Conservation (phyloP, 306 rosid genomes). For the Dalbergia oliveri region DNA sequence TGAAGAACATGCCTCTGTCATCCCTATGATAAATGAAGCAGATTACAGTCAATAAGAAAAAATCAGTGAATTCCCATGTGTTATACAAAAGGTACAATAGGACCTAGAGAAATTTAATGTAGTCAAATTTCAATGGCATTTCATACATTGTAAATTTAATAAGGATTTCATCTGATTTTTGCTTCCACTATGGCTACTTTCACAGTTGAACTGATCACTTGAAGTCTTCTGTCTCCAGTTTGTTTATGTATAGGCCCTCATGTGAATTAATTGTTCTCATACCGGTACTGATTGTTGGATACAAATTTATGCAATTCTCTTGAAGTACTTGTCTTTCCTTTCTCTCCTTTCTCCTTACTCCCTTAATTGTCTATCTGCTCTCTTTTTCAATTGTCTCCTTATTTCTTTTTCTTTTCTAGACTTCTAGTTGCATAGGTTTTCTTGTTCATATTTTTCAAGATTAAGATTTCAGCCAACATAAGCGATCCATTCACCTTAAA, state of each 20-base stretch:
- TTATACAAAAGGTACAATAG: background rate
- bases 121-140: constrained; percentile 13
- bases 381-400: background rate
- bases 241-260: background rate
- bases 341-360: background rate
- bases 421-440: background rate
- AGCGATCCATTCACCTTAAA: background rate
- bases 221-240: background rate
- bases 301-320: background rate
- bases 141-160: background rate
- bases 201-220: background rate
- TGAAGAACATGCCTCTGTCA: constrained; percentile 95
- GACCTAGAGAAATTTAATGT: constrained; percentile 9
- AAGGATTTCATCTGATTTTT: background rate
- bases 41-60: constrained; percentile 31
- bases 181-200: background rate
- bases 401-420: background rate
- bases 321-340: background rate
- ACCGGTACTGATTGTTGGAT: background rate
- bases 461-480: background rate
- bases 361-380: background rate
- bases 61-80: constrained; percentile 30
- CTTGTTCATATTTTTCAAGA: constrained; percentile 12
- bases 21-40: constrained; percentile 61
- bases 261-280: no score